Evolutionary conservation across 2,329 filamentous ascomycete genomes (phyloP).

Genomic region (Colletotrichum brevisporum): DNA sequence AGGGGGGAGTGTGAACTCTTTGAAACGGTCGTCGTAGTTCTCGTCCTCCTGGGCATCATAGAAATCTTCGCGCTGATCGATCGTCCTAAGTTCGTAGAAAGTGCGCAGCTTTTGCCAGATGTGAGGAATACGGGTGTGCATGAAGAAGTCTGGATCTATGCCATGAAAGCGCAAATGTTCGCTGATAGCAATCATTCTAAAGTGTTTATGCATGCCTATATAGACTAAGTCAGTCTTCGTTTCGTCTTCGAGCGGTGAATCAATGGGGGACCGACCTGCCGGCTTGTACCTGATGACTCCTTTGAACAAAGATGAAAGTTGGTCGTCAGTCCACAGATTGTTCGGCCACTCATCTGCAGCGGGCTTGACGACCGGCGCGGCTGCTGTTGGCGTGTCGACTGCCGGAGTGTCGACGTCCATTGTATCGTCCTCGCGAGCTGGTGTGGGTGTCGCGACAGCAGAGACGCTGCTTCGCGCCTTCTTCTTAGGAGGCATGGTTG

Average conservation of each 20-base stretch:
- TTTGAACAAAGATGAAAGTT: conserved; percentile 93
- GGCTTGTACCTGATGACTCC: conserved; percentile 95
- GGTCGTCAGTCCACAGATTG: conserved; percentile 94
- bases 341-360: conserved; percentile 59
- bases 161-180: conserved; percentile 86
- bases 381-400: conserved; percentile 63
- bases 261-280: conserved; percentile 73
- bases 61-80: conserved; percentile 86
- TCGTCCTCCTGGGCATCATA: conserved; percentile 69
- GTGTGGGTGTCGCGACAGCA: conserved; percentile 70
- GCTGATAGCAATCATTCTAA: conserved; percentile 89
- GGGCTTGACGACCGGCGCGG: conserved; percentile 57
- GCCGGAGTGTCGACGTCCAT: conserved; percentile 72
- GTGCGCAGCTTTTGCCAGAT: conserved; percentile 91
- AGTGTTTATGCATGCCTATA: conserved; percentile 91
- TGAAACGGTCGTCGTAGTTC: conserved; percentile 71
- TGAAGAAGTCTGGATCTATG: conserved; percentile 76
- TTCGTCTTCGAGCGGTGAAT: neutral
- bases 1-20: conserved; percentile 75
- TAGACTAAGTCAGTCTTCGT: conserved; percentile 41
- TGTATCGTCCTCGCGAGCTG: conserved; percentile 68
- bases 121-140: conserved; percentile 88
- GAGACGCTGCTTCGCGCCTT: conserved; percentile 70
- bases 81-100: conserved; percentile 86
- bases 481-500: conserved; percentile 78